Evolutionary conservation across 2,329 filamentous ascomycete genomes (phyloP).

Genomic region (Celoporthe dispersa): DNA sequence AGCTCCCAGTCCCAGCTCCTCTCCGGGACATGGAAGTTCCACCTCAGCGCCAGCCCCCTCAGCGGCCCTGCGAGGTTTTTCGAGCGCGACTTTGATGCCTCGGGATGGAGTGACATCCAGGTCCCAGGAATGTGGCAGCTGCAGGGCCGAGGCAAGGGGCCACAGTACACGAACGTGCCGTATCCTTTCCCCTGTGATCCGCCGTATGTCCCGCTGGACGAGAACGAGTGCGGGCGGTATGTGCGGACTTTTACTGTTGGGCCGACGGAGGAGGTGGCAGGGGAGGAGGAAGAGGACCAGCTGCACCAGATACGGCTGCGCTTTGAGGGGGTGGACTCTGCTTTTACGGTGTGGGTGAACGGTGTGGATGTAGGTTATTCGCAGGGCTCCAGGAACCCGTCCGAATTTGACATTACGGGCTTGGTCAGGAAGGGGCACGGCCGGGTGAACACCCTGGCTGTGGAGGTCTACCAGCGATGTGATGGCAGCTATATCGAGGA

Average conservation of each 20-base stretch:
- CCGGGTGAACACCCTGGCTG: slow-evolving; percentile 60
- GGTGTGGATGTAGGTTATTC: slow-evolving; percentile 70
- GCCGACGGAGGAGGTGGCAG: slow-evolving; percentile 31
- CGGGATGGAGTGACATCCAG: slow-evolving; percentile 47
- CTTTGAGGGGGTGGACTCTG: slow-evolving; percentile 76
- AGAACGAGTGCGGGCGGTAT: slow-evolving; percentile 69
- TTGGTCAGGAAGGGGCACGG: slow-evolving; percentile 46
- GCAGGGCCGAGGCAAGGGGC: slow-evolving; percentile 65
- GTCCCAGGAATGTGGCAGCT: slow-evolving; percentile 76
- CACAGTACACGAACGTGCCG: slow-evolving; percentile 72
- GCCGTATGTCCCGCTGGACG: slow-evolving; percentile 65
- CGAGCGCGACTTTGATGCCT: slow-evolving; percentile 41
- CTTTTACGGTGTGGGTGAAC: slow-evolving; percentile 75
- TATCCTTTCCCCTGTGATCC: slow-evolving; percentile 71
- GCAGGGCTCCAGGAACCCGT: slow-evolving; percentile 73
- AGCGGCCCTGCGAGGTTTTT: slow-evolving; percentile 49
- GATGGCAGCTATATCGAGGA: slow-evolving; percentile 76
- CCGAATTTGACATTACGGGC: slow-evolving; percentile 71
- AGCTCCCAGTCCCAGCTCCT: slow-evolving; percentile 47
- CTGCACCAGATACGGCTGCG: slow-evolving; percentile 62
- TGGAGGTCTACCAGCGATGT: slow-evolving; percentile 73
- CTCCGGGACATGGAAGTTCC: slow-evolving; percentile 60
- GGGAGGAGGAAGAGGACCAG: slow-evolving; percentile 48
- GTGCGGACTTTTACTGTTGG: slow-evolving; percentile 57
- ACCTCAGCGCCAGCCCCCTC: slow-evolving; percentile 51